Conservation (phyloP, 2,329 filamentous ascomycete genomes). For the Phialemonium atrogriseum region DNA sequence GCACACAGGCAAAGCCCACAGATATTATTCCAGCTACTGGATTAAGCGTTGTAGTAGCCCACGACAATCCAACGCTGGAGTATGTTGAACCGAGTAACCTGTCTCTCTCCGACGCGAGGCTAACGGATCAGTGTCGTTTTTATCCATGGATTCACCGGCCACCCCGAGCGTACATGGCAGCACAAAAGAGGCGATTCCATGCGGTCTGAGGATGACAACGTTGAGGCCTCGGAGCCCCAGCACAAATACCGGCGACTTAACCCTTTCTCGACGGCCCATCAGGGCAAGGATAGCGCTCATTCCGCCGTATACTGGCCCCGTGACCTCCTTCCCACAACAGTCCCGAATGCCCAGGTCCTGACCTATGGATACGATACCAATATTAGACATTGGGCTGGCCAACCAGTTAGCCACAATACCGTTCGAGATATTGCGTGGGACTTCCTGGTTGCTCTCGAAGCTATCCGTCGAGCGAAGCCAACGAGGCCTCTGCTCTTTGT, state of each 20-base stretch:
- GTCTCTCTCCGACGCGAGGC: too few species aligned
- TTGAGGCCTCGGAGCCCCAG: neutral
- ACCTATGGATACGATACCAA: constrained; percentile 22
- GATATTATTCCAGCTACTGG: too few species aligned
- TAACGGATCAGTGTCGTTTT: constrained; percentile 15
- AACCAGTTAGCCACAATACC: constrained; percentile 15
- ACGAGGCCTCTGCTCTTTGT: constrained; percentile 18
- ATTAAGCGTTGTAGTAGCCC: too few species aligned
- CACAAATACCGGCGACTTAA: neutral
- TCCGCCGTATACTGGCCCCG: constrained; percentile 10
- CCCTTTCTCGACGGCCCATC: neutral
- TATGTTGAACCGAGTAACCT: too few species aligned
- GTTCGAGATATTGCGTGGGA: constrained; percentile 24
- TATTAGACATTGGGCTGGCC: constrained; percentile 15
- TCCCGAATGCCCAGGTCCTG: constrained; percentile 16
- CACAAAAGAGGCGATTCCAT: constrained; percentile 2
- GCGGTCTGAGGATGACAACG: neutral
- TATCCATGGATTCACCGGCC: constrained; percentile 13
- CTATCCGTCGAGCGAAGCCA: constrained; percentile 4
- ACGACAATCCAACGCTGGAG: too few species aligned
- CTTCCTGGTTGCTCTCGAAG: constrained; percentile 23
- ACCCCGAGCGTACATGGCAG: constrained; percentile 12
- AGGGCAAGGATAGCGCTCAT: neutral
- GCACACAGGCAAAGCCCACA: too few species aligned
- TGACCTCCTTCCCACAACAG: constrained; percentile 9